phyloP scores from a whole-genome alignment of 768 basidiomycete genomes.

The Naganishia vaughanmartiniae region DNA sequence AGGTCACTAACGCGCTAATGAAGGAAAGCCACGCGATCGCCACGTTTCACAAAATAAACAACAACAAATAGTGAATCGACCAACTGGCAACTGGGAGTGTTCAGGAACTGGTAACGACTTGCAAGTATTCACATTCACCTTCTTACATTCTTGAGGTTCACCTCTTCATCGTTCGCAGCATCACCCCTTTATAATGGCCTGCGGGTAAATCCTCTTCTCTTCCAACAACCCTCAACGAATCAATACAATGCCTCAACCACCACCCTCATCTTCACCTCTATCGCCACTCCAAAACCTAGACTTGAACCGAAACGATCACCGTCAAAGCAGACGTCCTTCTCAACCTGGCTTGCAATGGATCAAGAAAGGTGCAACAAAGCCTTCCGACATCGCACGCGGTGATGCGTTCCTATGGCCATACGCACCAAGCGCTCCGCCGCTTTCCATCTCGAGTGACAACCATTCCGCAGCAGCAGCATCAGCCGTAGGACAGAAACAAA shows the following conservation, averaged over 20 bases:
- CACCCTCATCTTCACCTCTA: background rate
- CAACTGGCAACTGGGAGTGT: no score
- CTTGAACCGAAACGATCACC: background rate
- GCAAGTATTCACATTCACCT: no score
- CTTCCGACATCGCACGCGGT: background rate
- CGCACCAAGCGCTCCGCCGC: background rate
- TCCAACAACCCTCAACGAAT: background rate
- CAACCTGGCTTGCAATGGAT: background rate
- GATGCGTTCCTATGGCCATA: background rate
- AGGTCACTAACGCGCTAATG: no score
- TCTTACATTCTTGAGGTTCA: no score
- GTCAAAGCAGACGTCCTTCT: background rate
- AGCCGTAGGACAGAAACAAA: background rate
- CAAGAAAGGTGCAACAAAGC: background rate
- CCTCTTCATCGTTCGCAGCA: background rate
- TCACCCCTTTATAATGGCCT: background rate
- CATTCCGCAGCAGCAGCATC: background rate
- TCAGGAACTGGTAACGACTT: no score
- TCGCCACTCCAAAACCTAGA: constrained; percentile 3
- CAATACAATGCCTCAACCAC: constrained; percentile 5
- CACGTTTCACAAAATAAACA: background rate
- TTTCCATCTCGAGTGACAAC: background rate
- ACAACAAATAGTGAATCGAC: background rate
- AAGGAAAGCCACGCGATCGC: constrained; percentile 1
- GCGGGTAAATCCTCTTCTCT: background rate